Percentiles rank a stretch among this genome's conserved stretches.
phyloP scores from a whole-genome alignment of 1,284 basidiomycete species.

The Lentinula novae-zelandiae region DNA sequence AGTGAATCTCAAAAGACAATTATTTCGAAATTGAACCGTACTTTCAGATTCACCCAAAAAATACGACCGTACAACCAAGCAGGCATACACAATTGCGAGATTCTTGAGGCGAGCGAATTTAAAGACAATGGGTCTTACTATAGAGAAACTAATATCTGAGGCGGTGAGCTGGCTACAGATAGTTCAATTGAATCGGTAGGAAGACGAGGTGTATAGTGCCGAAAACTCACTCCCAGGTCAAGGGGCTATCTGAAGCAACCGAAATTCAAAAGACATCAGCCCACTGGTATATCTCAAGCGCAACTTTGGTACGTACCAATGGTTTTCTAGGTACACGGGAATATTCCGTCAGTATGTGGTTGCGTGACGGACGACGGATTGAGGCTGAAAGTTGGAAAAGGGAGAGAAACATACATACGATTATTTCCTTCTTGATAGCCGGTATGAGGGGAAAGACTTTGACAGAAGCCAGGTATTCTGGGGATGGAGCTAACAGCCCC shows the following conservation, averaged over 20 bases:
- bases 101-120: conserved; percentile 77
- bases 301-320: conserved; percentile 35
- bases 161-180: conserved; percentile 66
- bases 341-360: background rate
- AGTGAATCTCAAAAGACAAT: conserved; percentile 16
- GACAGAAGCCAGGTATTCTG: conserved; percentile 54
- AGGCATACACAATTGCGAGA: conserved; percentile 69
- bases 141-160: conserved; percentile 80
- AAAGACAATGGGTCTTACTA: conserved; percentile 76
- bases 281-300: background rate
- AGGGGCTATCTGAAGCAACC: conserved; percentile 55
- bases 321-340: conserved; percentile 39
- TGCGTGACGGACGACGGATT: background rate
- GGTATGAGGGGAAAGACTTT: conserved; percentile 76
- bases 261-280: background rate
- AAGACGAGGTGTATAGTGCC: background rate
- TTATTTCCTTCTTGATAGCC: conserved; percentile 63
- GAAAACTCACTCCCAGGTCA: conserved; percentile 75
- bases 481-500: conserved; percentile 48
- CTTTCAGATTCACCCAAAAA: conserved; percentile 34
- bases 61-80: conserved; percentile 64
- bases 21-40: background rate
- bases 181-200: background rate
- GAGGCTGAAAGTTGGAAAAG: background rate
- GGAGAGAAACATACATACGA: conserved; percentile 41